phyloP scores from a whole-genome alignment of 2,329 filamentous ascomycete genomes.

The Curvularia sp. region DNA sequence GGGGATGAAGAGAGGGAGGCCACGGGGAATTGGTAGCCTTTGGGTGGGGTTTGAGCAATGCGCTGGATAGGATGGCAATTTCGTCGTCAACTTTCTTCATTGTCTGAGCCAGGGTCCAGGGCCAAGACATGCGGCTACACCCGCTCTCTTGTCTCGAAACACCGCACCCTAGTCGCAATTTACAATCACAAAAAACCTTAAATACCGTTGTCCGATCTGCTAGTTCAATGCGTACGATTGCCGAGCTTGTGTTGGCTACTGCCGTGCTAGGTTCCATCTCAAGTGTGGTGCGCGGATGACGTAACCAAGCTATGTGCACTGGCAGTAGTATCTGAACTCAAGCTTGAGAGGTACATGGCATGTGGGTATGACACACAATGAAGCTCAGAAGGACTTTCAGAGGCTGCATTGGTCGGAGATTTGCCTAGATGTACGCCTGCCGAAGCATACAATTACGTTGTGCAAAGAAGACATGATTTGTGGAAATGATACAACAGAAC shows the following conservation, averaged over 20 bases:
- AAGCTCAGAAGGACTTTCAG: not conserved
- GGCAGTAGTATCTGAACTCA: not conserved
- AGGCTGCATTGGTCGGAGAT: not conserved
- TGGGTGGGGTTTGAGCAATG: slow-evolving; percentile 23
- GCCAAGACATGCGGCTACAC: slow-evolving; percentile 18
- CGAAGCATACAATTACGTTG: not conserved
- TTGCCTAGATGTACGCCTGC: not conserved
- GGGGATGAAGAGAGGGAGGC: slow-evolving; percentile 24
- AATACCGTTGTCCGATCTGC: not conserved
- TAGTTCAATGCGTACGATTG: not conserved
- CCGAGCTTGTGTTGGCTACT: not conserved
- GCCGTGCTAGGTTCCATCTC: not conserved
- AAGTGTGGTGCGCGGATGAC: not conserved
- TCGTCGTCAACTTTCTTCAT: slow-evolving; percentile 28
- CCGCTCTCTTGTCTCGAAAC: slow-evolving; percentile 2
- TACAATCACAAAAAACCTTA: not conserved
- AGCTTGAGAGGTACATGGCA: not conserved
- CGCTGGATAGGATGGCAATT: slow-evolving; percentile 27
- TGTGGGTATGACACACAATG: not conserved
- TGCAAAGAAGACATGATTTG: not conserved
- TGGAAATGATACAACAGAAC: not conserved
- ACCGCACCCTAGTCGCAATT: slow-evolving; percentile 1
- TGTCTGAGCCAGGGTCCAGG: slow-evolving; percentile 23
- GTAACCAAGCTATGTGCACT: not conserved
- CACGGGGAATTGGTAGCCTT: slow-evolving; percentile 23